Evolutionary conservation across 2,329 filamentous ascomycete species (phyloP).

Genomic region (Trematosphaeria pertusa): DNA sequence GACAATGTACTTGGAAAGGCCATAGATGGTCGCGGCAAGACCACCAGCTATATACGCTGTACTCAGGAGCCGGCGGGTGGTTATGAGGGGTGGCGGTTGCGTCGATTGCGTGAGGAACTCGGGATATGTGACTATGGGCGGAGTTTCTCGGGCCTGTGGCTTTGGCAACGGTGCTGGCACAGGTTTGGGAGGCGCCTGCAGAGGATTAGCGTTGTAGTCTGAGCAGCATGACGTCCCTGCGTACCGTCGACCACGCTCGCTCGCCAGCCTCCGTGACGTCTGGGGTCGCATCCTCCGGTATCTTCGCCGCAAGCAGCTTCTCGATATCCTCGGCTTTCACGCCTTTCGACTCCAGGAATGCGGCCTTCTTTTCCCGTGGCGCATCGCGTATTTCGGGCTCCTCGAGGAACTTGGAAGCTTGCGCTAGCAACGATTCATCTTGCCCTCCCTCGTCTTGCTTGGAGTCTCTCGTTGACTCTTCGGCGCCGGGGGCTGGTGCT

Average conservation of each 20-base stretch:
- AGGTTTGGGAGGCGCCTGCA: slow-evolving; percentile 26
- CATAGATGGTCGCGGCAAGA: slow-evolving; percentile 68
- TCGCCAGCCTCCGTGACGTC: slow-evolving; percentile 32
- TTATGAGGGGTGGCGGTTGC: slow-evolving; percentile 66
- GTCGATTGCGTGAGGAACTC: slow-evolving; percentile 67
- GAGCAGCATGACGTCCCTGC: slow-evolving; percentile 6
- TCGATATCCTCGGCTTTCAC: slow-evolving; percentile 72
- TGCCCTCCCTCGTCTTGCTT: slow-evolving; percentile 6
- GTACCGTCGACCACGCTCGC: slow-evolving; percentile 37
- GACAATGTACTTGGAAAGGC: slow-evolving; percentile 72
- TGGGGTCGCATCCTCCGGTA: slow-evolving; percentile 15
- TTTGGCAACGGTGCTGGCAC: slow-evolving; percentile 18
- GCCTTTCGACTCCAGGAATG: slow-evolving; percentile 81
- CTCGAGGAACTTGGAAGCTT: slow-evolving; percentile 77
- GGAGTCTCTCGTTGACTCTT: slow-evolving; percentile 17
- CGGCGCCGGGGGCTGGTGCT: slow-evolving; percentile 7
- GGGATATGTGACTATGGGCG: slow-evolving; percentile 71
- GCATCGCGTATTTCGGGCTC: slow-evolving; percentile 75
- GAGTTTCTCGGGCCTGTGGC: slow-evolving; percentile 51
- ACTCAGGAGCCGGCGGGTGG: slow-evolving; percentile 61
- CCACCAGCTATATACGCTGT: slow-evolving; percentile 65
- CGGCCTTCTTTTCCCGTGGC: slow-evolving; percentile 73
- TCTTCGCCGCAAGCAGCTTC: slow-evolving; percentile 60
- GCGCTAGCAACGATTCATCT: slow-evolving; percentile 57
- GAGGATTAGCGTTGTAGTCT: neutral